phyloP scores from a whole-genome alignment of 1,284 basidiomycete species.

The Trichosporon sp. region DNA sequence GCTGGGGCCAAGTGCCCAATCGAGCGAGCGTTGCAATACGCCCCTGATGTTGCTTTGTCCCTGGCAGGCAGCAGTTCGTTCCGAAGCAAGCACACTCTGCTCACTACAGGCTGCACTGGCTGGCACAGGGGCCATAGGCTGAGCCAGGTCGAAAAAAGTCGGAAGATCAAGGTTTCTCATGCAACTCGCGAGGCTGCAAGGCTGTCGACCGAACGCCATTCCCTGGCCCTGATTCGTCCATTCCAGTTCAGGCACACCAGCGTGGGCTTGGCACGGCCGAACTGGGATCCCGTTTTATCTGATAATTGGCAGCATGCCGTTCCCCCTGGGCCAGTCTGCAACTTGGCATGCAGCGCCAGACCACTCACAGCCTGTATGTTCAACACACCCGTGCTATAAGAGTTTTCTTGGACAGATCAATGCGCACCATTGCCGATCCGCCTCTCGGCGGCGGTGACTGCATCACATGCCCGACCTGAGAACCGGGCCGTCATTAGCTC shows the following conservation, averaged over 20 bases:
- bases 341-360: not conserved
- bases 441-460: not conserved
- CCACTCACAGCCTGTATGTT: not conserved
- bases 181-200: not conserved
- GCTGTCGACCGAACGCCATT: conserved; percentile 5
- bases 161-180: conserved; percentile 18
- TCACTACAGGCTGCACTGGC: no score
- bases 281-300: conserved; percentile 13
- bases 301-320: conserved; percentile 17
- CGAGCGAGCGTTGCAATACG: not conserved
- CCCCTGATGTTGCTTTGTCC: not conserved
- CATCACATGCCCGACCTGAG: not conserved
- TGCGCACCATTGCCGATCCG: not conserved
- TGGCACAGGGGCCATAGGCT: not conserved
- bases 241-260: not conserved
- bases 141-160: conserved; percentile 1
- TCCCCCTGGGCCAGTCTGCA: not conserved
- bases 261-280: conserved; percentile 19
- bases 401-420: not conserved
- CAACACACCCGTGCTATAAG: not conserved
- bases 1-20: not conserved
- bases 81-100: not conserved
- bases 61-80: not conserved
- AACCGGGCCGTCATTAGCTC: conserved; percentile 2
- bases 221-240: not conserved